Evolutionary conservation across 208 protist genomes (phyloP).

Genomic region (Wallacemonas sp.): DNA sequence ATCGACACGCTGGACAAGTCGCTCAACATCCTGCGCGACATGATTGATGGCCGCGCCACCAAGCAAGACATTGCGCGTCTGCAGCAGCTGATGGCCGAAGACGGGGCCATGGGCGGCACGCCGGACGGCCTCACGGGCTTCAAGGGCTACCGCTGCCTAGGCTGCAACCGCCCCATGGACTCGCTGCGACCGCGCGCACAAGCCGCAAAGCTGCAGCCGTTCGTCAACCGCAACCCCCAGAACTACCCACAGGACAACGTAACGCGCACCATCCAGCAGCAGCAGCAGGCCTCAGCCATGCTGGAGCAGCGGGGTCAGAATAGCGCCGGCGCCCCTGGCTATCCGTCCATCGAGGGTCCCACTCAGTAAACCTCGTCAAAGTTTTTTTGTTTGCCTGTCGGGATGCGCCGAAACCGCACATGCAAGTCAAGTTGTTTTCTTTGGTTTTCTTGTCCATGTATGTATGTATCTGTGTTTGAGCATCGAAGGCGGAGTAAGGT

Average conservation of each 20-base stretch:
- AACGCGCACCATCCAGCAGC: slow-evolving; percentile 68
- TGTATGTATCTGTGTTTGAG: no score
- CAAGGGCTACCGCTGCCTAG: slow-evolving; percentile 88
- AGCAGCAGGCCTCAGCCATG: slow-evolving; percentile 33
- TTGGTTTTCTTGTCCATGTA: no score
- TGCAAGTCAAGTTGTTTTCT: no score
- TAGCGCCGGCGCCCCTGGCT: slow-evolving; percentile 3
- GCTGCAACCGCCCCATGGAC: slow-evolving; percentile 86
- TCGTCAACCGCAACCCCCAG: slow-evolving; percentile 81
- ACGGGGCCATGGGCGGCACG: slow-evolving; percentile 31
- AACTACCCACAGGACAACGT: slow-evolving; percentile 68
- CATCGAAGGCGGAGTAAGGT: no score
- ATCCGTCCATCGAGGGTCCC: slow-evolving; percentile 20
- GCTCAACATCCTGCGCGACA: slow-evolving; percentile 88
- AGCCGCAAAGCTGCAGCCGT: slow-evolving; percentile 56
- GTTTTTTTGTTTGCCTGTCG: no score
- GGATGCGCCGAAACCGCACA: no score
- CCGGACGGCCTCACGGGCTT: slow-evolving; percentile 85
- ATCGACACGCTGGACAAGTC: slow-evolving; percentile 92
- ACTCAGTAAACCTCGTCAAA: background rate
- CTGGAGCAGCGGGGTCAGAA: slow-evolving; percentile 19
- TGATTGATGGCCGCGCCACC: slow-evolving; percentile 89
- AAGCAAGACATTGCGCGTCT: slow-evolving; percentile 83
- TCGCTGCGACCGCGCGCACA: slow-evolving; percentile 71
- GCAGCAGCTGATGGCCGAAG: slow-evolving; percentile 66